Evolutionary conservation across 805 yeast species (phyloP).

Genomic region (Metschnikowia vanudenii): DNA sequence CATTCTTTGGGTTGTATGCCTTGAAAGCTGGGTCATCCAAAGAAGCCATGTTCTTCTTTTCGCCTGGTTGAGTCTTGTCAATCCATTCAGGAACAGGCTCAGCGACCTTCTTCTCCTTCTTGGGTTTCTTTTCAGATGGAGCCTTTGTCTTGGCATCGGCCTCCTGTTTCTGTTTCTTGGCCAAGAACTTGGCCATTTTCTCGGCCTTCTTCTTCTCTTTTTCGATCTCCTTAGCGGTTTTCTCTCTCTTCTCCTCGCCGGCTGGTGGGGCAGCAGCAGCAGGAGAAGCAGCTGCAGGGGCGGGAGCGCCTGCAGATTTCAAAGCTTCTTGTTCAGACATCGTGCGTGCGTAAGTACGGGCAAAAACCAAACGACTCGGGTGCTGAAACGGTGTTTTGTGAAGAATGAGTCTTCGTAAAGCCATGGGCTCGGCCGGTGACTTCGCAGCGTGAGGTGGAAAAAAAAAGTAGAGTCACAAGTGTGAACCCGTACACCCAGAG

Average conservation of each 20-base stretch:
- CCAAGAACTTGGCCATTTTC: slow-evolving; percentile 81
- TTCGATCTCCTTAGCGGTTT: slow-evolving; percentile 77
- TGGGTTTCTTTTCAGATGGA: slow-evolving; percentile 55
- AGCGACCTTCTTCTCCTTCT: slow-evolving; percentile 62
- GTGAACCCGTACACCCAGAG: background rate
- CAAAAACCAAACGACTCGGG: slow-evolving; percentile 7
- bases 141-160: slow-evolving; percentile 43
- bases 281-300: slow-evolving; percentile 3
- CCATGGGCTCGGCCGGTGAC: slow-evolving; percentile 12
- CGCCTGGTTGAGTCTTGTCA: slow-evolving; percentile 84
- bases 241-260: slow-evolving; percentile 24
- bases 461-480: background rate
- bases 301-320: background rate
- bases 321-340: slow-evolving; percentile 18
- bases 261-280: slow-evolving; percentile 11
- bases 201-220: slow-evolving; percentile 88
- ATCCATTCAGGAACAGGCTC: slow-evolving; percentile 82
- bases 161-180: slow-evolving; percentile 64
- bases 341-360: slow-evolving; percentile 9
- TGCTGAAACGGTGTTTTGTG: slow-evolving; percentile 1
- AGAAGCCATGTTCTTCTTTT: slow-evolving; percentile 82
- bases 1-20: slow-evolving; percentile 88
- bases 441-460: background rate
- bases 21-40: slow-evolving; percentile 91
- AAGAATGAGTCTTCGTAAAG: slow-evolving; percentile 18